Evolutionary conservation across 768 basidiomycete genomes (phyloP), one percentile per base, ranked within the genome.

Genomic region (Russula griseocarnosa): DNA sequence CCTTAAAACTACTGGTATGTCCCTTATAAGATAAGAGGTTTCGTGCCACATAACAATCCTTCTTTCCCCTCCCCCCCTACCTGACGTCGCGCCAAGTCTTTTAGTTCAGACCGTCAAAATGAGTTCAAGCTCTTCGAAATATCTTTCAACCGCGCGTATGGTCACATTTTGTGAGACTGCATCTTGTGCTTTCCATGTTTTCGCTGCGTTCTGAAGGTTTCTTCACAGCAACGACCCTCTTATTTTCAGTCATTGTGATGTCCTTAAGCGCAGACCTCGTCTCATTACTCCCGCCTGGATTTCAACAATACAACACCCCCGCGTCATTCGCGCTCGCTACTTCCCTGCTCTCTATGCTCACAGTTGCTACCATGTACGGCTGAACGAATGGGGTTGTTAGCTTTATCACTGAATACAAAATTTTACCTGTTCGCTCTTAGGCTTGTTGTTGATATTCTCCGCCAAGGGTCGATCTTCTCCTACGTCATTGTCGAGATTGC

Each of bases 381-480:
- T 58, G 60, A 7, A 10, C 4, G 13, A 38, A 10, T 34, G 20
- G 30, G 30, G 22, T 32, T 16, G 30, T 24, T 46, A 5, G n/a
- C 38, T 8, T n/a, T 30, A 11, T 58, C 22, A 50, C 63, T 38
- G 1, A 51, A 44, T 24, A 34, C 24, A 7, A 20, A 20, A 30
- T 30, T 20, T 14, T 26, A 24, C 22, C 9, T 4, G 36, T 28
- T 9, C 20, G 3, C 24, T 47, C n/a, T 11, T 54, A 79, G 79
- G 72, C 42, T 76, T 36, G 22, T 76, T 22, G 46, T 78, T 26
- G 78, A 79, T 61, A 42, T 70, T 34, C 0, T 74, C 32, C 74
- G 77, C 16, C 71, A 68, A 22, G 78, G 75, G n/a, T 74, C 76
- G 0, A 67, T 77, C 51, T 73, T 76, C 6, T 80, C 79, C 32